Conservation (phyloP, 352 stramenopile genomes). For the Phytophthora macrochlamydospora region DNA sequence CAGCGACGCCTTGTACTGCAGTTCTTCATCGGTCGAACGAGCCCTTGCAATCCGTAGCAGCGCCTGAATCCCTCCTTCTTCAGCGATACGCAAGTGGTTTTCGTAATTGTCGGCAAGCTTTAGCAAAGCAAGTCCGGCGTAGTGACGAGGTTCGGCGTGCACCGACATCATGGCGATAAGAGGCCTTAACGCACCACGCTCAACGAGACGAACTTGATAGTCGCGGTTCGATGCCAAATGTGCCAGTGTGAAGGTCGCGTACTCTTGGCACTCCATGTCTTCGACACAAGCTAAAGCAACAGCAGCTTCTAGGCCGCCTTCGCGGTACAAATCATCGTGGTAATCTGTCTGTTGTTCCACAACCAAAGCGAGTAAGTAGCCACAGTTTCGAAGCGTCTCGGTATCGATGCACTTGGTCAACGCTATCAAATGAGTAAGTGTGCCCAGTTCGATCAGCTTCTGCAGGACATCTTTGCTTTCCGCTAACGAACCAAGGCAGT, state of each 20-base stretch:
- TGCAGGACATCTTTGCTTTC: constrained; percentile 93
- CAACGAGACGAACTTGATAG: constrained; percentile 93
- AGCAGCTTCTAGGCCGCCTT: constrained; percentile 88
- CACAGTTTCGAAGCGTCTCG: constrained; percentile 92
- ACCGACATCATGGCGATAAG: constrained; percentile 96
- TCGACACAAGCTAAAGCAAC: constrained; percentile 93
- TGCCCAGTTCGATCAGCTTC: constrained; percentile 90
- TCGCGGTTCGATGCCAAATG: constrained; percentile 95
- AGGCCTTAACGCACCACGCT: constrained; percentile 91
- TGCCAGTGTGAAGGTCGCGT: constrained; percentile 95
- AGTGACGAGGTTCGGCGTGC: constrained; percentile 94
- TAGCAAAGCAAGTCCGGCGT: constrained; percentile 95
- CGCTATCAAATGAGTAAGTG: constrained; percentile 80
- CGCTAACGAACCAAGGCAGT: constrained; percentile 92
- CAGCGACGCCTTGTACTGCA: constrained; percentile 96
- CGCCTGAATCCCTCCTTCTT: constrained; percentile 96
- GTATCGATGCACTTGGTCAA: constrained; percentile 87
- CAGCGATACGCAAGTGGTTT: constrained; percentile 95
- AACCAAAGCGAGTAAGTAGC: constrained; percentile 92
- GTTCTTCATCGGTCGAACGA: constrained; percentile 92
- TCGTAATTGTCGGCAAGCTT: constrained; percentile 98
- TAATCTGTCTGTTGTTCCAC: constrained; percentile 93
- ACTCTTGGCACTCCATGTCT: constrained; percentile 96
- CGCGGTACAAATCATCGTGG: constrained; percentile 89
- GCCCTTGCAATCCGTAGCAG: constrained; percentile 91